These are phyloP conservation scores for Ustilago crameri DNA, from an alignment of 1,284 basidiomycete genomes.

Conservation along the genomic window DNA sequence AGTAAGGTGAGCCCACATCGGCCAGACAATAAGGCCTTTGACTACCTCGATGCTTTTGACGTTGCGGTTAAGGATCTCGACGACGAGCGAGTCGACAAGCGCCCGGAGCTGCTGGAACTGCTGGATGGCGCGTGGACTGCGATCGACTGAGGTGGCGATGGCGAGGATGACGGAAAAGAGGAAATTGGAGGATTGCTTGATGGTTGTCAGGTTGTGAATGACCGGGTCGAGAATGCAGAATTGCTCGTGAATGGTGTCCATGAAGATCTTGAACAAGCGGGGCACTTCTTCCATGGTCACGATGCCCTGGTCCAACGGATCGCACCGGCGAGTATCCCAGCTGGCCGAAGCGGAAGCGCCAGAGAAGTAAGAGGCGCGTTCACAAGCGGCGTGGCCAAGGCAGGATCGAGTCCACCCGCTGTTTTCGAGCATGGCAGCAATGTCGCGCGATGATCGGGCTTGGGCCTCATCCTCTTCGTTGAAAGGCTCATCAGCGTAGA, in stretches of 20 bases:
- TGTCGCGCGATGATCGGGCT: slow-evolving; percentile 32
- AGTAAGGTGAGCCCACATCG: slow-evolving; percentile 51
- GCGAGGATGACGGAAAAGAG: slow-evolving; percentile 49
- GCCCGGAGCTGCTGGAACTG: slow-evolving; percentile 41
- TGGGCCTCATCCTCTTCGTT: slow-evolving; percentile 39
- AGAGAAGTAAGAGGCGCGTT: slow-evolving; percentile 50
- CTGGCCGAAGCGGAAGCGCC: slow-evolving; percentile 39
- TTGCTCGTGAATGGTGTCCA: slow-evolving; percentile 39
- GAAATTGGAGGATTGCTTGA: slow-evolving; percentile 49
- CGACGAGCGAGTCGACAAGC: slow-evolving; percentile 45
- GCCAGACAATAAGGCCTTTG: slow-evolving; percentile 49
- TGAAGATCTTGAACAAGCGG: slow-evolving; percentile 42
- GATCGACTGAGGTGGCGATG: slow-evolving; percentile 44
- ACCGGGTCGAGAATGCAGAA: slow-evolving; percentile 42
- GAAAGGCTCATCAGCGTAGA: slow-evolving; percentile 8
- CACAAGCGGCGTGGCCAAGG: slow-evolving; percentile 40
- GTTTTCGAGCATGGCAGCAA: slow-evolving; percentile 34
- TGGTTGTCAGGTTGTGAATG: slow-evolving; percentile 41
- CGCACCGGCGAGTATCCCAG: slow-evolving; percentile 46
- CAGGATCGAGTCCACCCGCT: slow-evolving; percentile 42
- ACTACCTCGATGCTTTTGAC: slow-evolving; percentile 50
- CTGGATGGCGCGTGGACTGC: slow-evolving; percentile 33
- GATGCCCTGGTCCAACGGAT: slow-evolving; percentile 41
- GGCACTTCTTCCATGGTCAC: slow-evolving; percentile 45
- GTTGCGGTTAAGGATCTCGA: slow-evolving; percentile 49